Evolutionary conservation across 768 basidiomycete genomes (phyloP), one percentile per base, ranked within the genome.

Genomic region (Asterophora parasitica): DNA sequence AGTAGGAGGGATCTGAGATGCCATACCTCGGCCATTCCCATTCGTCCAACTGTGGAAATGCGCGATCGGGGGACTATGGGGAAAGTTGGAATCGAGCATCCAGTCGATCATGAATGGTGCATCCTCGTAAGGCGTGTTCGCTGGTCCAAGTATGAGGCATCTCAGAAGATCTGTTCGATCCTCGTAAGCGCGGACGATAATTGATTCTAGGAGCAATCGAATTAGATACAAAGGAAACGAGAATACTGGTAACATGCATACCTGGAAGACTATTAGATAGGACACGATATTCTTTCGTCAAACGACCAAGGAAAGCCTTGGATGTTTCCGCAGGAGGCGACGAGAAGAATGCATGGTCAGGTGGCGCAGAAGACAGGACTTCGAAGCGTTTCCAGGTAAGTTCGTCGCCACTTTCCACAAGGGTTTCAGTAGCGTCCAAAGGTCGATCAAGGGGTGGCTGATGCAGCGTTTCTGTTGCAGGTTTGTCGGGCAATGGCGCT

Each of bases 101-200:
- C 89, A 92, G 66, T 97, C 93, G 48, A 96, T 95, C 19, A 96
- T 84, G 66, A 95, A 94, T 0, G 93, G 94, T 15, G 91, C 90
- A 63, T 94, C 87, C 63, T 90, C 81, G 56, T 95, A 96, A n/a
- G 93, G 93, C 7, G 94, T 96, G 54, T 92, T 93, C 57, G 87
- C 82, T 48, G 92, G 91, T 3, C 93, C 93, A 53, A 97, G 83
- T 50, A 97, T 97, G 41, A 97, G 74, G 59, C 79, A 88, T 27
- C 93, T 81, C 51, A 96, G 65, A 31, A 97, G 75, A 69, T 97
- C 93, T 36, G 81, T 74, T 20, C 93, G 81, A 62, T 95, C 87
- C 64, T 96, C 93, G 61, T 88, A 97, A 19, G 86, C 85, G 48
- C 92, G 82, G 40, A 97, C 89, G 44, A 95, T 60, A 55, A 97